Evolutionary conservation across 2,329 filamentous ascomycete genomes (phyloP), one percentile per base, ranked within the genome.

Genomic region (Colletotrichum sp.): DNA sequence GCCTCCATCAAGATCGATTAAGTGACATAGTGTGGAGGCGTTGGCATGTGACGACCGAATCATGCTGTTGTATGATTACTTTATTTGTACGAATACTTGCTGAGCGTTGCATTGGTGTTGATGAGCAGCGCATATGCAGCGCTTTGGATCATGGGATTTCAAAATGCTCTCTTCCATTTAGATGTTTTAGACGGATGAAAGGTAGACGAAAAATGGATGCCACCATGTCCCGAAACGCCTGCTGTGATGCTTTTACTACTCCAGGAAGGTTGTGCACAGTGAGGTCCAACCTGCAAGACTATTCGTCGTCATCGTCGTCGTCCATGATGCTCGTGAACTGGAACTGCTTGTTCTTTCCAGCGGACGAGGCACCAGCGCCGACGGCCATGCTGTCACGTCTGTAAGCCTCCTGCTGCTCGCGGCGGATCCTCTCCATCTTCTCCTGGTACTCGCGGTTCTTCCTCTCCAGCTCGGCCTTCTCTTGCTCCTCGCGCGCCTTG

Each of bases 1-100:
- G 89, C 92, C 28, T 98, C 96, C n/a, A 98, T 99, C 88, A 99
- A 99, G 89, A 96, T 99, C 79, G 97, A 99, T 84, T 99, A 87
- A 85, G 75, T 5, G 57, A 44, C 44, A 28, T 63, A 15, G 16
- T 15, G 44, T 57, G 55, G 18, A 60, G 66, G 66, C 71, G 30
- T 52, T 68, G 36, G 62, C 36, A 63, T 63, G 62, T 32, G 60
- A 66, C 62, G 44, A 57, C 52, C 26, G 49, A 32, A 32, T 62
- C 30, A 62, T 63, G 60, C 52, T 32, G 32, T n/a, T 76, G 75
- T 75, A 76, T 71, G 21, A 75, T 72, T 52, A 69, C 32, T 26
- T 52, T 63, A 8, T 18, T 21, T 76, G 71, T 76, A 75, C 26
- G 15, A 67, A 60, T 73, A 68, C 21, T 59, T 26, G 28, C 57